Percentiles rank a stretch among this genome's conserved stretches.
phyloP scores from a whole-genome alignment of 2,329 filamentous ascomycete genomes.

The Monilinia polystroma region DNA sequence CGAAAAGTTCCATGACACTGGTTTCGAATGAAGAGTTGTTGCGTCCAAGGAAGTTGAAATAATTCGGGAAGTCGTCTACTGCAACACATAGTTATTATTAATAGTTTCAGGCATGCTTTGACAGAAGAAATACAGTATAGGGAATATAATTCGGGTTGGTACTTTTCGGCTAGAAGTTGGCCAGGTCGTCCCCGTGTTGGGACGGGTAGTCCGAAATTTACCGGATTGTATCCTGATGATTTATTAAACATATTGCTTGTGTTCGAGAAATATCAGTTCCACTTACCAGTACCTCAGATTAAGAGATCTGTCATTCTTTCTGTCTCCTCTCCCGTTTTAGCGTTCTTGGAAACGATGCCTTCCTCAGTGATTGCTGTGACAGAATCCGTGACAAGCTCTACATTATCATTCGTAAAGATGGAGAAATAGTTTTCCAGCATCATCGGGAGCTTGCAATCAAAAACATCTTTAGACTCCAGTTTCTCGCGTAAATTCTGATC shows the following conservation, averaged over 20 bases:
- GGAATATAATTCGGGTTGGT: slow-evolving; percentile 6
- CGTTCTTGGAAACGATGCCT: neutral
- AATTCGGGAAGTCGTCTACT: slow-evolving; percentile 13
- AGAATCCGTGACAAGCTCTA: slow-evolving; percentile 14
- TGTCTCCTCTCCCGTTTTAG: neutral
- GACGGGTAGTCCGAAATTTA: slow-evolving; percentile 9
- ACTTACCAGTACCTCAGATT: slow-evolving; percentile 15
- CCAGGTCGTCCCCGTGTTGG: slow-evolving; percentile 2
- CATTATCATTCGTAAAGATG: slow-evolving; percentile 5
- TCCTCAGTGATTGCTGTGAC: neutral
- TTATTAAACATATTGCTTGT: neutral
- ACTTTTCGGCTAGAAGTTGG: slow-evolving; percentile 9
- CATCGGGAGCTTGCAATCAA: slow-evolving; percentile 5
- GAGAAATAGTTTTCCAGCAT: slow-evolving; percentile 5
- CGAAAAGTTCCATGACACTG: slow-evolving; percentile 10
- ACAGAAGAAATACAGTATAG: neutral
- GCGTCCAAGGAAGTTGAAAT: slow-evolving; percentile 12
- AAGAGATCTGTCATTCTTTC: slow-evolving; percentile 8
- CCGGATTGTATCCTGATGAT: slow-evolving; percentile 3
- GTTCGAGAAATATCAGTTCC: neutral
- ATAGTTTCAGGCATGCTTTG: neutral
- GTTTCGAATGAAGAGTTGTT: slow-evolving; percentile 12
- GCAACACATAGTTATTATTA: slow-evolving; percentile 1
- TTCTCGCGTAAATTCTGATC: neutral
- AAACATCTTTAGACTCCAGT: slow-evolving; percentile 6